Percentiles rank a stretch among this genome's conserved stretches.
phyloP scores from a whole-genome alignment of 768 basidiomycete genomes.

The Boletus rubropictus region DNA sequence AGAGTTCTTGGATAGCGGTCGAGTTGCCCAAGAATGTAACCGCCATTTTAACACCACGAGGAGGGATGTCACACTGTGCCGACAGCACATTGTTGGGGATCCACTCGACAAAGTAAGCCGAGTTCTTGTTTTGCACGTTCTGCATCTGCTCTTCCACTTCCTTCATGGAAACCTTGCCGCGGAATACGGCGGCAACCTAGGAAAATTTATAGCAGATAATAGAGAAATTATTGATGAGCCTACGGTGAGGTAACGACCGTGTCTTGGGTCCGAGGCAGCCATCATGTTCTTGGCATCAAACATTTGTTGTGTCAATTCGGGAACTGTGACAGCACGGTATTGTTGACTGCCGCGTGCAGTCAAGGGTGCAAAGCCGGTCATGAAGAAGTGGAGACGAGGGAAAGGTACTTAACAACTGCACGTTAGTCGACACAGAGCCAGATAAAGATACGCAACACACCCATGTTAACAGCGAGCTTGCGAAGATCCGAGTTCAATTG shows the following conservation, averaged over 20 bases:
- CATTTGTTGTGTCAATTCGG: conserved; percentile 98
- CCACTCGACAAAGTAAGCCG: conserved; percentile 98
- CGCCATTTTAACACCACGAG: conserved; percentile 92
- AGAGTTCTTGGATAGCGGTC: conserved; percentile 94
- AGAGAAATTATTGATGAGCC: conserved; percentile 15
- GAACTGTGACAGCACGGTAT: conserved; percentile 95
- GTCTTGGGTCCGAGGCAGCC: conserved; percentile 95
- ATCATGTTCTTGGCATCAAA: conserved; percentile 99
- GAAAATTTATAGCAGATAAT: background rate
- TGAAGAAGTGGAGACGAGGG: conserved; percentile 99
- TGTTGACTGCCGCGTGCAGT: conserved; percentile 92
- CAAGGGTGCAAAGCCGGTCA: conserved; percentile 92
- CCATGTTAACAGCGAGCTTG: conserved; percentile 99
- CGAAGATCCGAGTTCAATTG: conserved; percentile 98
- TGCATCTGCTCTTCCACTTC: conserved; percentile 99
- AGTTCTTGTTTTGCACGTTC: conserved; percentile 95
- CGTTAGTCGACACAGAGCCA: conserved; percentile 1
- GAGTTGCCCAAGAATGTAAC: conserved; percentile 98
- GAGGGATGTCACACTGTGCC: conserved; percentile 97
- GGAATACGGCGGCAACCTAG: conserved; percentile 92
- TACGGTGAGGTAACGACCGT: conserved; percentile 96
- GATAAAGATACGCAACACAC: conserved; percentile 37
- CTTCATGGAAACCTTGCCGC: conserved; percentile 99
- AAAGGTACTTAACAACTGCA: conserved; percentile 64
- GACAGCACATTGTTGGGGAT: conserved; percentile 99